Percentiles rank a stretch among this genome's conserved stretches.
These are phyloP conservation scores for Heliamphora pulchella DNA, from an alignment of 179 eudicot species.

Conservation along the genomic window DNA sequence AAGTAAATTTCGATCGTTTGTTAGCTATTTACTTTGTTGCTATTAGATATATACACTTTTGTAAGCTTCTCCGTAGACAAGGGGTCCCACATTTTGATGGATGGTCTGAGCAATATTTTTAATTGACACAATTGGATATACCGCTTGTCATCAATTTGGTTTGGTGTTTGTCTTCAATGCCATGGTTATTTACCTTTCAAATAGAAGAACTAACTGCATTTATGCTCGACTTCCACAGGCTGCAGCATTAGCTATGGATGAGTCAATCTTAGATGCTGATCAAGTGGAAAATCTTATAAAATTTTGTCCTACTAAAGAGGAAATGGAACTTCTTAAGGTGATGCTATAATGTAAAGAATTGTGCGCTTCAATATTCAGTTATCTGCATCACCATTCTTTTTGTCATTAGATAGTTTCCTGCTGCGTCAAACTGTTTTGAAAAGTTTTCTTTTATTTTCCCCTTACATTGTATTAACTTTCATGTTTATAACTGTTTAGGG, in stretches of 20 bases:
- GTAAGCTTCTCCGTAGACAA: too few relatives aligned
- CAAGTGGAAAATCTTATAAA: conserved; percentile 97
- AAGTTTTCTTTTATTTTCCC: not conserved
- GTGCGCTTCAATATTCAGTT: not conserved
- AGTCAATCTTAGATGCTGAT: conserved; percentile 87
- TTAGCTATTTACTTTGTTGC: too few relatives aligned
- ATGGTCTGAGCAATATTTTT: too few relatives aligned
- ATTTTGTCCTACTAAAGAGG: conserved; percentile 96
- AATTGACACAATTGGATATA: not conserved
- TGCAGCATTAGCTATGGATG: conserved; percentile 92
- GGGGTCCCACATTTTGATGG: too few relatives aligned
- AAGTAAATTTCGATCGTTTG: too few relatives aligned
- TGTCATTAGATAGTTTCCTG: not conserved
- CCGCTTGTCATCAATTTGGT: not conserved
- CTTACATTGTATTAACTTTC: conserved; percentile 16
- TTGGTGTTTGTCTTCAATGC: not conserved
- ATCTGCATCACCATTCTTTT: not conserved
- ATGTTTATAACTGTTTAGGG: conserved; percentile 34
- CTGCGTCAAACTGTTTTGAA: not conserved
- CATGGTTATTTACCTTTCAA: conserved; percentile 1
- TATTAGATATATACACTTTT: too few relatives aligned
- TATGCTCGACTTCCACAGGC: conserved; percentile 41
- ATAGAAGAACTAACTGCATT: not conserved
- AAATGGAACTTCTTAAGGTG: conserved; percentile 95
- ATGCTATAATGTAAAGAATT: conserved; percentile 11